Base-by-base conservation (phyloP, 208 protist species). In the Wallacemonas sp. region DNA sequence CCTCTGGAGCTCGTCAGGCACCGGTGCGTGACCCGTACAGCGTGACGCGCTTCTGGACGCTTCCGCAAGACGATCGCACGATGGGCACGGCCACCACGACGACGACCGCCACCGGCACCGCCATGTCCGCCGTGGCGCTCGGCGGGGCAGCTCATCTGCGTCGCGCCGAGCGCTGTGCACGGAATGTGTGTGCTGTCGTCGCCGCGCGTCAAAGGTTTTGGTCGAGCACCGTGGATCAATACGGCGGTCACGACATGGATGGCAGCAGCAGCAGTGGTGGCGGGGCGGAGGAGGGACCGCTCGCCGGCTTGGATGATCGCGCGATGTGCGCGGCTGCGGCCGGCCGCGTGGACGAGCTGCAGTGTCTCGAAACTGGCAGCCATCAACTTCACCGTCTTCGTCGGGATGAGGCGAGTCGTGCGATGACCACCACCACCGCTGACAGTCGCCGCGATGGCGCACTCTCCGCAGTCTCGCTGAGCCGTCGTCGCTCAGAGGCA, bases 21-120 rank as follows among this genome's bases (percentile, higher is more conserved):
- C 10, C 42, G 11, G 20, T 4, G 7, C 18, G 4, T 23, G 42
- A 55, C 18, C 20, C 26, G 48, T 55, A 33, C 48, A 20, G 10
- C 8, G 25, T 31, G 7, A 20, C 48, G 48, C 48, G 48, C 48
- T 55, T 55, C 26, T 55, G 48, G 48, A 33, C 48, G 11, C 48
- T 55, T 10, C 23, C 48, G 0, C 20, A 10, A 5, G 48, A 5
- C 14, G 42, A 14, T 4, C 3, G 20, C 4, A 18, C 11, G 42
- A 20, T 20, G 42, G 42, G 4, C 3, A 20, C 42, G 42, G 10
- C 42, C n/a, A n/a, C n/a, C n/a, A n/a, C n/a, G n/a, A n/a, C n/a
- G n/a, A n/a, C n/a, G n/a, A n/a, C n/a, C n/a, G n/a, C n/a, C n/a
- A n/a, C n/a, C n/a, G n/a, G n/a, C n/a, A n/a, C n/a, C n/a, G n/a